Base-by-base conservation (phyloP, 345 rosid species). In the Euphorbia peplus region DNA sequence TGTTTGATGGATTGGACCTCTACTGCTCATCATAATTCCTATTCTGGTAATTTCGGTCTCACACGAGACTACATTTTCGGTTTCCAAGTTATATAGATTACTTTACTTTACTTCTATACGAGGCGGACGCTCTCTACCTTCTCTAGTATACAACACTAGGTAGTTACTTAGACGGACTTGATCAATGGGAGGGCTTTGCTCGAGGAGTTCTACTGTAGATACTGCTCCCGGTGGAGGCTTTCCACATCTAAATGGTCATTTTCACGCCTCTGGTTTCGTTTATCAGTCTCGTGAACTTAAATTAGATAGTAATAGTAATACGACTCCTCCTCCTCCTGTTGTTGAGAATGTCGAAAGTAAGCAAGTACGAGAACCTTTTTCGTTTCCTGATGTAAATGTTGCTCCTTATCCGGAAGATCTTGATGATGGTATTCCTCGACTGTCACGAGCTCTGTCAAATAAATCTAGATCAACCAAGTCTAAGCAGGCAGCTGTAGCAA, bases 151-250 rank as follows among this genome's bases (percentile, higher is more conserved):
- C n/a, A n/a, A n/a, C n/a, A n/a, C n/a, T n/a, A n/a, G n/a, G n/a
- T n/a, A n/a, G n/a, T n/a, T 57, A 53, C 30, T 61, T 67, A 4
- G 9, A 11, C 63, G 70, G 9, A 11, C 63, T 68, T 67, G 75
- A 76, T 73, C 67, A 67, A 95, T 95, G 98, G 99, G 99, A 74
- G 99, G 98, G 81, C 84, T 95, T 81, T 91, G 99, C 88, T 91
- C 99, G 74, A 87, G 93, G 93, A 86, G 93, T 73, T 85, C 96
- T 44, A 83, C 87, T 82, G 87, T 95, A 78, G 92, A 91, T 85
- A 87, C 86, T 84, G 96, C 90, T 86, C 91, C 91, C 83, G 78
- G 91, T 80, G 93, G 89, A 83, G 84, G 83, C 89, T 87, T 86
- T 68, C 77, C 86, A 2, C 78, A 76, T 73, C 78, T 69, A 44